Evolutionary conservation across 805 yeast genomes (phyloP).

Genomic region (Cyberlindnera misumaiensis): DNA sequence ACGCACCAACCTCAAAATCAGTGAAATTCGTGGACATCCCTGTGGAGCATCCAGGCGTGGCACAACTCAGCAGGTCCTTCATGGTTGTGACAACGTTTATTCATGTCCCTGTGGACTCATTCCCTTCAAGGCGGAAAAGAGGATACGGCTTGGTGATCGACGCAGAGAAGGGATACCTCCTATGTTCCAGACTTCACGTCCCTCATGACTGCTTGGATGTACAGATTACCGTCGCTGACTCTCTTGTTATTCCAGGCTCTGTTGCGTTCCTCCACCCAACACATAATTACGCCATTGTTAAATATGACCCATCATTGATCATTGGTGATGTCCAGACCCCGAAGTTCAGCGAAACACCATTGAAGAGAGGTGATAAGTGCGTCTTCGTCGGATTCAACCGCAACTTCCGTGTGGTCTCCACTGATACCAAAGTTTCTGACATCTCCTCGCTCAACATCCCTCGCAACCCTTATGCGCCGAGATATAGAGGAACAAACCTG

Average conservation of each 20-base stretch:
- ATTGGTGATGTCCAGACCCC: slow-evolving; percentile 69
- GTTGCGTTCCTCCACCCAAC: slow-evolving; percentile 84
- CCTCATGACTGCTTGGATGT: slow-evolving; percentile 78
- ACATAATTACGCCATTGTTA: slow-evolving; percentile 75
- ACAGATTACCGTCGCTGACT: slow-evolving; percentile 75
- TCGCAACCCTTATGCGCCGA: slow-evolving; percentile 58
- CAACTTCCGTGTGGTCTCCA: slow-evolving; percentile 59
- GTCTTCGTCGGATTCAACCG: slow-evolving; percentile 78
- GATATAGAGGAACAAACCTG: slow-evolving; percentile 79
- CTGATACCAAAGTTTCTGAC: slow-evolving; percentile 72
- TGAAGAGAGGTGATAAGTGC: slow-evolving; percentile 69
- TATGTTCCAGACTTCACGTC: slow-evolving; percentile 70
- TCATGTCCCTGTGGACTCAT: slow-evolving; percentile 73
- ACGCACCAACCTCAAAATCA: slow-evolving; percentile 43
- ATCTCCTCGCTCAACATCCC: slow-evolving; percentile 71
- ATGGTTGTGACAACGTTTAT: slow-evolving; percentile 60
- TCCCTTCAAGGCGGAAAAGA: slow-evolving; percentile 50
- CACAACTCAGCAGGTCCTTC: slow-evolving; percentile 56
- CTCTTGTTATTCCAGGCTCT: slow-evolving; percentile 70
- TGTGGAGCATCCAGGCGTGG: slow-evolving; percentile 43
- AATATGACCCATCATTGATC: slow-evolving; percentile 73
- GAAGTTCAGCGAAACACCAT: slow-evolving; percentile 43
- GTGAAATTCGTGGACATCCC: slow-evolving; percentile 73
- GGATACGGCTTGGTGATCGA: slow-evolving; percentile 80
- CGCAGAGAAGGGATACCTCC: slow-evolving; percentile 69